Conservation (phyloP, 2,329 filamentous ascomycete genomes). For the Sclerotiophoma versabilis region DNA sequence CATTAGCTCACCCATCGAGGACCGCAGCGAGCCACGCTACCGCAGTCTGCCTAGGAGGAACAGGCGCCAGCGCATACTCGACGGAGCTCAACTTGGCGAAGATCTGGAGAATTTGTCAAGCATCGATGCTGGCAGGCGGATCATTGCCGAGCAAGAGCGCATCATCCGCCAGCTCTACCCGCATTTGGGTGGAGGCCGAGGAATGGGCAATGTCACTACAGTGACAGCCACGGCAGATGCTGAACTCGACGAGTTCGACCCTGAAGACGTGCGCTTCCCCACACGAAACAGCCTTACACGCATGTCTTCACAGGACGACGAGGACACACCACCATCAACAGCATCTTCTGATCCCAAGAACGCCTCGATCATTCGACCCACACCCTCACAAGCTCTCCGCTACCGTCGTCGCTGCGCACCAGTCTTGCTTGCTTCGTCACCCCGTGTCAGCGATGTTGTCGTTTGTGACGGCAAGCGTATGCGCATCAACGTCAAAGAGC, state of each 20-base stretch:
- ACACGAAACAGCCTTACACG: slow-evolving; percentile 26
- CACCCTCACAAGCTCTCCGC: slow-evolving; percentile 49
- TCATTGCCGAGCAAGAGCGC: slow-evolving; percentile 58
- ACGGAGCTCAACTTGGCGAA: slow-evolving; percentile 37
- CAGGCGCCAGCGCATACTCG: slow-evolving; percentile 47
- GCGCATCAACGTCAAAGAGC: slow-evolving; percentile 54
- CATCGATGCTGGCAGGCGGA: slow-evolving; percentile 43
- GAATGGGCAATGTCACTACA: slow-evolving; percentile 17
- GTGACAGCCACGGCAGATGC: slow-evolving; percentile 31
- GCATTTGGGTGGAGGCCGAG: slow-evolving; percentile 41
- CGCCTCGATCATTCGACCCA: slow-evolving; percentile 39
- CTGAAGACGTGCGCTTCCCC: slow-evolving; percentile 48
- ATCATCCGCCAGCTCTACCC: slow-evolving; percentile 58
- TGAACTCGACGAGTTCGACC: slow-evolving; percentile 48
- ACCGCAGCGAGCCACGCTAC: slow-evolving; percentile 61
- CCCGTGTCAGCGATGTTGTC: slow-evolving; percentile 56
- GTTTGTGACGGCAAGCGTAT: slow-evolving; percentile 52
- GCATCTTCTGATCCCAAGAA: slow-evolving; percentile 42
- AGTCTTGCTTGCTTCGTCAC: slow-evolving; percentile 52
- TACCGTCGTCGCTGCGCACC: slow-evolving; percentile 59
- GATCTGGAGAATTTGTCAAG: slow-evolving; percentile 43
- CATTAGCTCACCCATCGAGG: slow-evolving; percentile 73
- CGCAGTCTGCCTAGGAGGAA: slow-evolving; percentile 56
- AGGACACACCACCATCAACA: slow-evolving; percentile 30
- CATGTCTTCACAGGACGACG: slow-evolving; percentile 28